A percentile compares a stretch with the other conserved stretches of the same genome.
phyloP scores from a whole-genome alignment of 2,329 filamentous ascomycete genomes.

The Orbilia ellipsospora region DNA sequence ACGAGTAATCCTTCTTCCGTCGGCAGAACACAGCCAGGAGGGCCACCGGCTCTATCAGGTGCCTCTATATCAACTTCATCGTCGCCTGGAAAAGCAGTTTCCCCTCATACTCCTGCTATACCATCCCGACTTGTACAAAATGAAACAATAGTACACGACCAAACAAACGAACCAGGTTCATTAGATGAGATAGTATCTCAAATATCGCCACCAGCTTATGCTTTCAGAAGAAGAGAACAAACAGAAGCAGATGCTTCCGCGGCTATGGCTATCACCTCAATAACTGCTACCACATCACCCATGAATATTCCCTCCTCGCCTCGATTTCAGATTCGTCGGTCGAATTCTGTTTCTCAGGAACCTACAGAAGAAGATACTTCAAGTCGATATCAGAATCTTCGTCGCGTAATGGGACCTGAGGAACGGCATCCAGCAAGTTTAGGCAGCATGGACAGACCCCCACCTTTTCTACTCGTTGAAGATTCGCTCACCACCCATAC shows the following conservation, averaged over 20 bases:
- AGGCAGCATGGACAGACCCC: slow-evolving; percentile 55
- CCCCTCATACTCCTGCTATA: slow-evolving; percentile 90
- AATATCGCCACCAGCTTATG: slow-evolving; percentile 33
- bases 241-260: slow-evolving; percentile 21
- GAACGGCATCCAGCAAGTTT: slow-evolving; percentile 55
- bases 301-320: slow-evolving; percentile 59
- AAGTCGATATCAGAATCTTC: slow-evolving; percentile 52
- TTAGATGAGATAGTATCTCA: slow-evolving; percentile 41
- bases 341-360: slow-evolving; percentile 58
- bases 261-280: slow-evolving; percentile 31
- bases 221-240: slow-evolving; percentile 40
- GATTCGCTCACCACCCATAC: slow-evolving; percentile 57
- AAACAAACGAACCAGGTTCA: slow-evolving; percentile 35
- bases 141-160: slow-evolving; percentile 47
- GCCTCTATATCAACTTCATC: slow-evolving; percentile 85
- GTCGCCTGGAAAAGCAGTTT: slow-evolving; percentile 89
- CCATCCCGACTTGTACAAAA: slow-evolving; percentile 76
- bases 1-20: slow-evolving; percentile 57
- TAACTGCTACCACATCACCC: slow-evolving; percentile 58
- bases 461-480: slow-evolving; percentile 54
- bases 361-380: slow-evolving; percentile 33
- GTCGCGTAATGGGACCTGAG: slow-evolving; percentile 48
- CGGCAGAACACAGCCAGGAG: slow-evolving; percentile 72
- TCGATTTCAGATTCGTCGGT: slow-evolving; percentile 55
- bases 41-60: slow-evolving; percentile 71